Percentiles rank a stretch among this genome's conserved stretches.
Evolutionary conservation across 768 basidiomycete genomes (phyloP).

Genomic region (Boletus edulis): DNA sequence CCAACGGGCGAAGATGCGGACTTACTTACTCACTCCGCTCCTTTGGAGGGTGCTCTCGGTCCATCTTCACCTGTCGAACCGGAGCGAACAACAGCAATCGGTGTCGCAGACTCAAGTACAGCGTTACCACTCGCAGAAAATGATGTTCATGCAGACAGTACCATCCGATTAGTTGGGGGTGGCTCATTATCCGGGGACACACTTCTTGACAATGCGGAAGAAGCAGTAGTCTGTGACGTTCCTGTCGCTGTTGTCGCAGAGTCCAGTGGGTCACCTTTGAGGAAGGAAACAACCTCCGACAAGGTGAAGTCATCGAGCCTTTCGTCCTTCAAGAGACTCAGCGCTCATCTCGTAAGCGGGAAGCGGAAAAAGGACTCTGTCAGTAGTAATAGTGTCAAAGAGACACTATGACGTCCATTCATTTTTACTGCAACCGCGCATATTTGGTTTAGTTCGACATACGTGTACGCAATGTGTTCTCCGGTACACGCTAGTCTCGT

Average conservation of each 20-base stretch:
- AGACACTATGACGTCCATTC: constrained; percentile 25
- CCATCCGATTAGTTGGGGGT: constrained; percentile 59
- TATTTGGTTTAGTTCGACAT: constrained; percentile 21
- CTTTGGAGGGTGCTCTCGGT: constrained; percentile 32
- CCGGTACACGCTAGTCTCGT: constrained; percentile 16
- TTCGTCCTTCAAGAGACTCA: constrained; percentile 56
- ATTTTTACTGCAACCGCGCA: constrained; percentile 3
- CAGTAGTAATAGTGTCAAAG: constrained; percentile 47
- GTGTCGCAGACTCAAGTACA: constrained; percentile 9
- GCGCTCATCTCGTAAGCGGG: constrained; percentile 38
- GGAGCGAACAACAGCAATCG: constrained; percentile 2
- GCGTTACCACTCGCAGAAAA: constrained; percentile 11
- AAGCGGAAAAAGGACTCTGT: constrained; percentile 53
- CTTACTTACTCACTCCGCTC: constrained; percentile 46
- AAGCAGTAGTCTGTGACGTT: constrained; percentile 34
- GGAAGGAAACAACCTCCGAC: constrained; percentile 42
- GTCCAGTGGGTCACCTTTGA: constrained; percentile 23
- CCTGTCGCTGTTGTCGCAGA: constrained; percentile 36
- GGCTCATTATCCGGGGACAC: constrained; percentile 39
- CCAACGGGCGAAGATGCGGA: constrained; percentile 38
- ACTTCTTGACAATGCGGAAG: constrained; percentile 33
- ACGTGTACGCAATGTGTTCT: constrained; percentile 19
- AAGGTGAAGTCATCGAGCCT: constrained; percentile 54
- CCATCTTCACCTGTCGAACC: constrained; percentile 25
- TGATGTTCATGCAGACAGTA: constrained; percentile 35